Conservation (phyloP, 2,329 filamentous ascomycete species). For the Emergomyces pasteurianus region DNA sequence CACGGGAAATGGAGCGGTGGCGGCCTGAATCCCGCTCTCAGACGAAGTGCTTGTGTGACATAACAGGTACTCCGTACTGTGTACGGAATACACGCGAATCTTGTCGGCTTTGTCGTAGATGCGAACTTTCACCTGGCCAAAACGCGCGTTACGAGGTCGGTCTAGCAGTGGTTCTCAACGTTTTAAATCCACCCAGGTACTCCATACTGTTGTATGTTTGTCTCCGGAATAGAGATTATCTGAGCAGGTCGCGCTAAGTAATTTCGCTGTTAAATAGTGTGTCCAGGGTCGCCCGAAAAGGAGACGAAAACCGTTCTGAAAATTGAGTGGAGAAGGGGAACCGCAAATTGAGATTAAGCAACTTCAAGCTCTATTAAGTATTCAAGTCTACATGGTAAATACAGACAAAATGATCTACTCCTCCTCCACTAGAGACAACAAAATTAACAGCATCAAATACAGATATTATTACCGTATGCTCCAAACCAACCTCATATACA, state of each 20-base stretch:
- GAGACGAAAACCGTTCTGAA: neutral
- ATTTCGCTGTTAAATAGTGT: neutral
- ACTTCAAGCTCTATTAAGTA: slow-evolving; percentile 1
- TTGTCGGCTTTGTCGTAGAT: neutral
- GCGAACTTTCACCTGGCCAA: neutral
- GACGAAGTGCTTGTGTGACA: neutral
- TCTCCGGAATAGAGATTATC: neutral
- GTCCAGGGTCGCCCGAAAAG: too few species aligned
- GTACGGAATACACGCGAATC: too few species aligned
- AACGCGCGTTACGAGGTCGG: neutral
- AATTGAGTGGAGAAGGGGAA: neutral
- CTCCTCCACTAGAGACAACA: neutral
- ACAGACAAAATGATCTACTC: neutral
- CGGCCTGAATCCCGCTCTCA: neutral
- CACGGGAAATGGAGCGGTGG: neutral
- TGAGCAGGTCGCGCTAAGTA: neutral
- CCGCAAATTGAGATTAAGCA: neutral
- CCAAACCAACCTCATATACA: slow-evolving; percentile 6
- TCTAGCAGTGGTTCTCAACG: neutral
- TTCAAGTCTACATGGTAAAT: neutral
- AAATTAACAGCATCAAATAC: neutral
- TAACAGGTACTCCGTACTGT: too few species aligned
- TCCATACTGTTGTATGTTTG: too few species aligned
- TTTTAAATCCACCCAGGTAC: neutral
- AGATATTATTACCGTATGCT: neutral